Evolutionary conservation across 148 eudicot species (phyloP).

Genomic region (Cornus kousa): DNA sequence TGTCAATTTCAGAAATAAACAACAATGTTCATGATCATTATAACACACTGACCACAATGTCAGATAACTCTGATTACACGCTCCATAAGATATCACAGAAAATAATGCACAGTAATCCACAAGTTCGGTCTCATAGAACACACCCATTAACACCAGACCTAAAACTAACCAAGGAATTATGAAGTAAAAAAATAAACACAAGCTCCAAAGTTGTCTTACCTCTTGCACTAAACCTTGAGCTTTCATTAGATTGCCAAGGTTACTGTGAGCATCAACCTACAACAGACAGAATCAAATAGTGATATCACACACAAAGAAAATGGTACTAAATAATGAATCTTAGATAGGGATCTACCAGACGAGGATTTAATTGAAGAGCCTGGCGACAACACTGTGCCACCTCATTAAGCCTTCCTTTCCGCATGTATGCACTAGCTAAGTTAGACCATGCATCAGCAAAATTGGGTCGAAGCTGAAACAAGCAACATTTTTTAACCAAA

Average conservation of each 20-base stretch:
- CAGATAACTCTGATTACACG: too few relatives aligned
- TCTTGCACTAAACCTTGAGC: slow-evolving; percentile 85
- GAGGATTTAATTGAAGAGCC: slow-evolving; percentile 85
- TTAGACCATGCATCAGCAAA: slow-evolving; percentile 99
- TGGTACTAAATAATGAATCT: not conserved
- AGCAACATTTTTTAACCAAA: slow-evolving; percentile 3
- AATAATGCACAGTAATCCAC: not conserved
- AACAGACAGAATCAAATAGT: slow-evolving; percentile 6
- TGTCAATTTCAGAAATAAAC: slow-evolving; percentile 2
- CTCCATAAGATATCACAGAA: slow-evolving; percentile 7
- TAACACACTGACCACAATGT: too few relatives aligned
- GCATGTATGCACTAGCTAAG: slow-evolving; percentile 89
- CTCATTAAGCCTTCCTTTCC: slow-evolving; percentile 79
- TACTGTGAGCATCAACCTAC: slow-evolving; percentile 95
- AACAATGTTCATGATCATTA: not conserved
- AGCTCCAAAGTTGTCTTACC: slow-evolving; percentile 36
- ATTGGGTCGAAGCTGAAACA: slow-evolving; percentile 85
- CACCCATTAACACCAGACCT: too few relatives aligned
- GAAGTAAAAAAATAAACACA: not conserved
- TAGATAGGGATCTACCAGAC: slow-evolving; percentile 43
- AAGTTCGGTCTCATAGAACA: not conserved
- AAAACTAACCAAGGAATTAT: not conserved
- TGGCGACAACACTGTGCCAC: slow-evolving; percentile 94
- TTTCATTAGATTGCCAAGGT: slow-evolving; percentile 94
- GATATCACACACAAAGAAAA: slow-evolving; percentile 8